These are phyloP conservation scores for Raphidocelis subcapitata DNA, from an alignment of 139 green algal species.

Conservation along the genomic window DNA sequence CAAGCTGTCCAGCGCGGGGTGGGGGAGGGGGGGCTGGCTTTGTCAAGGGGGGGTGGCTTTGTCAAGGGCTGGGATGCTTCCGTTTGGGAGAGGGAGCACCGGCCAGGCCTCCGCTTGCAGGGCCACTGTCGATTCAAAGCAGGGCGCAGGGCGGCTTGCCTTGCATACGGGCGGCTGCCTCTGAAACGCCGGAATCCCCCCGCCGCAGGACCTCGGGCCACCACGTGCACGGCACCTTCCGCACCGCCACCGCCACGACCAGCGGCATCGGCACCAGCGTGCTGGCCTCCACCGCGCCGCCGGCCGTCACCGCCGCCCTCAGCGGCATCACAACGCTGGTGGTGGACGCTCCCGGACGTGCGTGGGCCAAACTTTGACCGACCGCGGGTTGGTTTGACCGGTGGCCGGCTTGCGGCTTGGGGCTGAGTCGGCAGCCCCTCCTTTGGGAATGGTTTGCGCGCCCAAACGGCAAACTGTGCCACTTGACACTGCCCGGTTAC, in stretches of 20 bases:
- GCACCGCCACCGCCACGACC: not conserved
- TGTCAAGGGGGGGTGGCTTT: not conserved
- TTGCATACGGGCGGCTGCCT: too few species aligned
- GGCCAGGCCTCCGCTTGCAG: too few species aligned
- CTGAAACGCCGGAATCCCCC: too few species aligned
- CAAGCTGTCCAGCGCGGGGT: not conserved
- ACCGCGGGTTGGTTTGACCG: not conserved
- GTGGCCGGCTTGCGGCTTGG: not conserved
- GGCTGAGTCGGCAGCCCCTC: not conserved
- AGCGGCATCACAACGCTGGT: constrained; percentile 1
- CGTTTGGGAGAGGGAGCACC: not conserved
- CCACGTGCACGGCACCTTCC: not conserved
- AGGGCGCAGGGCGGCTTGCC: too few species aligned
- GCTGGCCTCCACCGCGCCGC: not conserved
- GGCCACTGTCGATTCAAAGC: too few species aligned
- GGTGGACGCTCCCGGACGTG: not conserved
- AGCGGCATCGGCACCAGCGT: not conserved
- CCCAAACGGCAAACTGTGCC: not conserved
- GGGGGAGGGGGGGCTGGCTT: not conserved
- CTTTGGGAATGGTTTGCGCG: not conserved
- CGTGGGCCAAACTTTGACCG: not conserved
- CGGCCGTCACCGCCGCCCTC: not conserved
- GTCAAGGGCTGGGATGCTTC: not conserved
- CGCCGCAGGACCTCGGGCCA: constrained; percentile 3
- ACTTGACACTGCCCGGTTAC: not conserved